phyloP scores from a whole-genome alignment of 768 basidiomycete species.

The Lactarius sp. region DNA sequence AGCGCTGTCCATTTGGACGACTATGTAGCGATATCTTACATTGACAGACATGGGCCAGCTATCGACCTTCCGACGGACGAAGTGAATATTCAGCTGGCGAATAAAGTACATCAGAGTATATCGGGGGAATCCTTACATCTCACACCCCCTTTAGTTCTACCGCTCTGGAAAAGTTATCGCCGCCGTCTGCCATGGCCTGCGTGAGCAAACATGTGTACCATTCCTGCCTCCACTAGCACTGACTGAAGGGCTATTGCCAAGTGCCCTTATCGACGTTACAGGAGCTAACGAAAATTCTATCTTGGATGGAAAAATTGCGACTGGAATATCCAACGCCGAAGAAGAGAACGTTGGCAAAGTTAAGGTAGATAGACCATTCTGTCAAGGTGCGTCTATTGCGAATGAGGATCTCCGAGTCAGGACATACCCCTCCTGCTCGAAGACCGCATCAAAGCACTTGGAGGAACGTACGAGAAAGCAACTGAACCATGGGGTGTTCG shows the following conservation, averaged over 20 bases:
- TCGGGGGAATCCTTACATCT: background rate
- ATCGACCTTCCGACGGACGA: constrained; percentile 62
- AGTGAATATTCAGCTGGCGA: constrained; percentile 52
- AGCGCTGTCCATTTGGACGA: constrained; percentile 52
- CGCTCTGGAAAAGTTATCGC: constrained; percentile 57
- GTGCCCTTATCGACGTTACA: constrained; percentile 55
- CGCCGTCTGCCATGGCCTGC: constrained; percentile 80
- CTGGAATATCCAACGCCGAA: constrained; percentile 70
- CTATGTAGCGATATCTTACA: constrained; percentile 72
- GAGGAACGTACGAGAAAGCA: constrained; percentile 62
- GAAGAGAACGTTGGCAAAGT: constrained; percentile 47
- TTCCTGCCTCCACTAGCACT: background rate
- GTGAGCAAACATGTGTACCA: constrained; percentile 35
- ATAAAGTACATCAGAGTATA: constrained; percentile 37
- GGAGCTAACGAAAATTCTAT: constrained; percentile 58
- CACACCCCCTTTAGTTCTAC: constrained; percentile 49
- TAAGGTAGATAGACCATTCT: constrained; percentile 34
- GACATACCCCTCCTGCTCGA: constrained; percentile 72
- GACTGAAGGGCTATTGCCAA: constrained; percentile 12
- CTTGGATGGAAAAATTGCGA: constrained; percentile 51
- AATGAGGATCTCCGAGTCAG: constrained; percentile 30
- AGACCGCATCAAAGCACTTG: constrained; percentile 55
- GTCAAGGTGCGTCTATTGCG: background rate
- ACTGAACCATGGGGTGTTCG: constrained; percentile 49
- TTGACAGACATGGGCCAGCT: constrained; percentile 76